phyloP scores from a whole-genome alignment of 163 green algal genomes.

The Coccomyxa subellipsoidea region DNA sequence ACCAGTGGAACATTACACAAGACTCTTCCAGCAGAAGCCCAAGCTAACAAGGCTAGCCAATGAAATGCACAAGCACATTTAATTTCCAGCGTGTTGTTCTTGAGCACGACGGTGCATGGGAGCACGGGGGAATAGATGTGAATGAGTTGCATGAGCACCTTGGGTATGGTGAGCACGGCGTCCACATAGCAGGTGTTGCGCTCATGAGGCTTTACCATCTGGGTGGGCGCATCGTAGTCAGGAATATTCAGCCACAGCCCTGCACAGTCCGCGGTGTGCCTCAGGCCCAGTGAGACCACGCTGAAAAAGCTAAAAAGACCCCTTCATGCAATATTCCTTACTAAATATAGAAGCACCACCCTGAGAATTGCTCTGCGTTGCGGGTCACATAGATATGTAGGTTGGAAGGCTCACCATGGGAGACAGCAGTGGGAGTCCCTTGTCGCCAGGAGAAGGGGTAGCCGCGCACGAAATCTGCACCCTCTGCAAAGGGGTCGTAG shows the following conservation, averaged over 20 bases:
- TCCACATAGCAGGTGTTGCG: slow-evolving; percentile 93
- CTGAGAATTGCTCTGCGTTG: neutral
- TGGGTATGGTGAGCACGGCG: slow-evolving; percentile 92
- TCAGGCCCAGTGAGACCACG: too few species aligned
- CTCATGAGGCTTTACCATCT: slow-evolving; percentile 96
- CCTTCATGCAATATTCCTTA: too few species aligned
- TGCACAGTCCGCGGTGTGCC: too few species aligned
- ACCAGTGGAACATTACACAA: too few species aligned
- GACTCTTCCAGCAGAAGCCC: too few species aligned
- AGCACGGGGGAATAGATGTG: neutral
- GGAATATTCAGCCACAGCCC: slow-evolving; percentile 98
- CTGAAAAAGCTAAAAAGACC: too few species aligned
- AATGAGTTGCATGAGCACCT: slow-evolving; percentile 32
- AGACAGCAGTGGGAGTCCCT: slow-evolving; percentile 85
- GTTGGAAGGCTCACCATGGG: slow-evolving; percentile 56
- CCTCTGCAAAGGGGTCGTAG: slow-evolving; percentile 90
- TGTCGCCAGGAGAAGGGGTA: slow-evolving; percentile 94
- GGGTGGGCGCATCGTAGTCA: slow-evolving; percentile 91
- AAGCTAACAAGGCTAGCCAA: too few species aligned
- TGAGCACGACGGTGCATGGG: too few species aligned
- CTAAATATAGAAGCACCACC: neutral
- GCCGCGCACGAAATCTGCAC: slow-evolving; percentile 90
- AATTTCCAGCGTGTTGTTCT: too few species aligned
- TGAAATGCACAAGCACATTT: too few species aligned
- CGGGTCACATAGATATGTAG: neutral